Base-by-base conservation (phyloP, 1,284 basidiomycete species). In the Termitomyces sp. region DNA sequence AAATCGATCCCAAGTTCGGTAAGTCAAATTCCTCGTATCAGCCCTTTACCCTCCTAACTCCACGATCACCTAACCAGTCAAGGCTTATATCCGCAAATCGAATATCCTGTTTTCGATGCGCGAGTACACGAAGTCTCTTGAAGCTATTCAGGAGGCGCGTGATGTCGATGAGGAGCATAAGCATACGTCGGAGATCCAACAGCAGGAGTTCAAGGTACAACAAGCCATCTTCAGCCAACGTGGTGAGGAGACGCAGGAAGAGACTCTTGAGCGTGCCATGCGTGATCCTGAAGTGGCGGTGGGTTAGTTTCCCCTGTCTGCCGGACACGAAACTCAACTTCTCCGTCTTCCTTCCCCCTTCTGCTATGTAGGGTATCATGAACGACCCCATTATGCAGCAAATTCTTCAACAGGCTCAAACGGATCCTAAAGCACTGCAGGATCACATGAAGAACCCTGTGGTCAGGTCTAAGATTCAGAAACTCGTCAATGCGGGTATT, bases 381-480 rank as follows among this genome's bases (percentile, higher is more conserved):
- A 75, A 72, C 63, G 92, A 94, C 70, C 91, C 91, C 7, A 76
- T 94, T 58, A 94, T 95, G 90, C 90, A 94, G 73, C 86, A 88
- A 64, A 98, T 99, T 63, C 73, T 99, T 64, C 88, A 95, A 68
- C 95, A 99, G 74, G 94, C 94, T 4, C 97, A 99, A 73, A 69
- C 75, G 47, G 88, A 98, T 72, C 96, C 97, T 2, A 78, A 83
- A 31, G 93, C 94, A 15, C 75, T 99, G 58, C 90, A 94, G 72
- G 93, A 98, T 62, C 96, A 99, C 74, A 92, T 99, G 90, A 94
- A 95, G 83, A 98, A 96, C 68, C 91, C 93, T 7, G 77, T 81
- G 54, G 86, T 97, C 44, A 79, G 84, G 51, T 73, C 81, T 58
- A 97, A 97, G 77, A 91, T 97, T 61, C 83, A 90, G 74, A 98